phyloP scores from a whole-genome alignment of 1,284 basidiomycete species.

The Fomitopsis palustris region DNA sequence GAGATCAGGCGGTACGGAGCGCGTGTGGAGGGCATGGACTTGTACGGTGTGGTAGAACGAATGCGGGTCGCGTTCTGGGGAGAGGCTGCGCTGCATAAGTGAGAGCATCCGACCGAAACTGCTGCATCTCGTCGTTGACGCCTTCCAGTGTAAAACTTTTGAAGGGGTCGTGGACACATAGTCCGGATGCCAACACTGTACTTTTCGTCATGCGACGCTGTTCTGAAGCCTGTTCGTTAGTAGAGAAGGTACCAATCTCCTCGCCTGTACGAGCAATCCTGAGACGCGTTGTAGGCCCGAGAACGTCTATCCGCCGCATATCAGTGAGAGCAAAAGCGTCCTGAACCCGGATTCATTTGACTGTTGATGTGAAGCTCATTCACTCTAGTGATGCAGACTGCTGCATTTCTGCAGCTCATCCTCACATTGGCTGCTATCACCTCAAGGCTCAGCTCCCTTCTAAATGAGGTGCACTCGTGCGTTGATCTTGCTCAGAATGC shows the following conservation, averaged over 20 bases:
- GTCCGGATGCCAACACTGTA: conserved; percentile 39
- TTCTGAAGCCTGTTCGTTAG: conserved; percentile 31
- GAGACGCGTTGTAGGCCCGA: conserved; percentile 40
- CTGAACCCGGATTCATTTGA: conserved; percentile 7
- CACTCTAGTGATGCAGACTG: conserved; percentile 59
- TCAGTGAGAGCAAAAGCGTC: conserved; percentile 34
- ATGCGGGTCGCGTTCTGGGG: conserved; percentile 60
- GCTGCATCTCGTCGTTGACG: neutral
- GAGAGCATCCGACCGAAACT: conserved; percentile 17
- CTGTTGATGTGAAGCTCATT: conserved; percentile 43
- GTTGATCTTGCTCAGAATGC: conserved; percentile 30
- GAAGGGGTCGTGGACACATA: conserved; percentile 60
- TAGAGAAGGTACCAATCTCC: conserved; percentile 40
- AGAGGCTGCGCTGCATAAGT: conserved; percentile 40
- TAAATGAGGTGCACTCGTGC: conserved; percentile 39
- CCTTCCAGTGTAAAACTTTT: conserved; percentile 40
- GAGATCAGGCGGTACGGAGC: conserved; percentile 58
- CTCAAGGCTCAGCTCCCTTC: conserved; percentile 51
- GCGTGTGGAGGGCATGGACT: conserved; percentile 41
- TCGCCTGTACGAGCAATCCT: neutral
- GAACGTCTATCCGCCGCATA: conserved; percentile 45
- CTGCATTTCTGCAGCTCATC: conserved; percentile 66
- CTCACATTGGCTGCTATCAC: conserved; percentile 56
- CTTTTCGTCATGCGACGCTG: conserved; percentile 33
- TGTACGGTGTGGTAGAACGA: conserved; percentile 41